Evolutionary conservation across 75 land plant species (phyloP), one percentile per base, ranked within the genome.

Genomic region (Cryptomeria japonica): DNA sequence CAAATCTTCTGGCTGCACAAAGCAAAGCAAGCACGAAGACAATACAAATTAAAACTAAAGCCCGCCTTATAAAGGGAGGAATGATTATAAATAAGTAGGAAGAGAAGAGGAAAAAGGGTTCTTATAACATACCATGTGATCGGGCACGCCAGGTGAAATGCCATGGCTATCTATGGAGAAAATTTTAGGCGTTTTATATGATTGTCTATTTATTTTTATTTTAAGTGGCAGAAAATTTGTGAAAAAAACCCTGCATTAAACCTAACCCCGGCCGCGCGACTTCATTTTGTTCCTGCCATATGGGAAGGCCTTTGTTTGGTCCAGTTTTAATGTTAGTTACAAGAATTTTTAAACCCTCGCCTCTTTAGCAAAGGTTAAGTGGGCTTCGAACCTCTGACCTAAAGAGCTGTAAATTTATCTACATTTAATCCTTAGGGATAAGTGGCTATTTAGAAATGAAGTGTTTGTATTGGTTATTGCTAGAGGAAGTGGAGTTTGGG

Each of bases 141-240:
- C 86, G 99, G 99, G 90, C 99, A 98, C 70, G 99, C 95, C 86
- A 98, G 93, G 88, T 98, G 99, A 91, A 96, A 97, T 87, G 99
- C 99, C 99, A 97, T 97, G 56, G 56, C n/a, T 55, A 39, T 84
- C 78, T 84, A 49, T 85, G 47, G 75, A 22, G 42, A 47, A 32
- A 36, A n/a, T 72, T 68, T 61, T 72, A 73, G 76, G 76, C 11
- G 34, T n/a, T 32, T 72, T 72, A 72, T 72, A 72, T 58, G 64
- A 58, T 58, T n/a, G 34, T 11, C 32, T 32, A 11, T 32, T 72
- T n/a, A 1, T n/a, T 72, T 72, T 72, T 32, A 8, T 32, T 72
- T 72, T 72, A 72, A 72, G 31, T 72, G 76, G 76, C 34, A 25
- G 31, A 32, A 32, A 32, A n/a, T 72, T 72, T 31, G 76, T n/a